These are phyloP conservation scores for Penicillium verhagenii DNA, from an alignment of 495 filamentous ascomycete species.

Conservation along the genomic window DNA sequence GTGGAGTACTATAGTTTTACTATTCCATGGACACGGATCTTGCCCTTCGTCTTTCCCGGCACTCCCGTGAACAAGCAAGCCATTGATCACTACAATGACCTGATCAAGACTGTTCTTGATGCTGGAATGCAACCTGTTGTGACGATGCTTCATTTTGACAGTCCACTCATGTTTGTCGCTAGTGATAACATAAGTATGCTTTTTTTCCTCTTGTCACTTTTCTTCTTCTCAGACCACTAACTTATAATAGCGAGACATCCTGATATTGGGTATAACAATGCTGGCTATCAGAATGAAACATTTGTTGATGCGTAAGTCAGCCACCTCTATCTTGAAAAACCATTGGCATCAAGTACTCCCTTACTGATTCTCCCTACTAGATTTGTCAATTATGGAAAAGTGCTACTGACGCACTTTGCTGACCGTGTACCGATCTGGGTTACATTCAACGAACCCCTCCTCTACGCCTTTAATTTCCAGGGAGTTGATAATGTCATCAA, in stretches of 20 bases:
- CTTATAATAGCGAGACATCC: constrained; percentile 12
- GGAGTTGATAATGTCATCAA: constrained; percentile 34
- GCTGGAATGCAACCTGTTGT: constrained; percentile 43
- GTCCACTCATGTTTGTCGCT: constrained; percentile 29
- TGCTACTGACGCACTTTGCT: constrained; percentile 40
- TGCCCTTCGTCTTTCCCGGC: constrained; percentile 43
- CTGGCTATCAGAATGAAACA: constrained; percentile 34
- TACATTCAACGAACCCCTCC: constrained; percentile 46
- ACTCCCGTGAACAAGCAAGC: constrained; percentile 44
- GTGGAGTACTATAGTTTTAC: constrained; percentile 49
- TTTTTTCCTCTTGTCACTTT: not conserved
- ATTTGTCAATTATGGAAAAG: constrained; percentile 39
- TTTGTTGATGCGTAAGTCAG: constrained; percentile 29
- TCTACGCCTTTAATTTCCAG: constrained; percentile 31
- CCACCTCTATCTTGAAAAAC: not conserved
- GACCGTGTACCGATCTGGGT: constrained; percentile 47
- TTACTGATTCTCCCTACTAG: not conserved
- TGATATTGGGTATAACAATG: constrained; percentile 32
- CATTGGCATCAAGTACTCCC: not conserved
- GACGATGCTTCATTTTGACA: constrained; percentile 45
- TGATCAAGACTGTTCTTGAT: constrained; percentile 42
- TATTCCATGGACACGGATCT: constrained; percentile 45
- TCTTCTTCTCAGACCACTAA: not conserved
- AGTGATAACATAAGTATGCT: constrained; percentile 23
- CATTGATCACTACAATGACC: constrained; percentile 46